phyloP scores from a whole-genome alignment of 2,329 filamentous ascomycete genomes.

The Pseudogymnoascus sp. region DNA sequence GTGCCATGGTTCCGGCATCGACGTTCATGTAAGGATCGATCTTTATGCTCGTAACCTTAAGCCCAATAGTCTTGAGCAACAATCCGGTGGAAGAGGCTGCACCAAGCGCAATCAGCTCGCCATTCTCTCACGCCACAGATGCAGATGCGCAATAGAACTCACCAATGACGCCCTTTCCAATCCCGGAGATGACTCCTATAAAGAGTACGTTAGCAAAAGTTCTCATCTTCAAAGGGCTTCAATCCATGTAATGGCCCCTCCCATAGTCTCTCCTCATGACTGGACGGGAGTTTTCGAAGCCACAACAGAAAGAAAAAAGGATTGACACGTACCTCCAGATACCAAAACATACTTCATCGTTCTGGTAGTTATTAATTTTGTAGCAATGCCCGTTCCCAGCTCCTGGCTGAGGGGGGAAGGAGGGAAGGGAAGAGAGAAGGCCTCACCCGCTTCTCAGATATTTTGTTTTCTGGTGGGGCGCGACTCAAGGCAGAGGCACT shows the following conservation, averaged over 20 bases:
- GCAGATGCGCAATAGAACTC: slow-evolving; percentile 26
- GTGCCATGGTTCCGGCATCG: slow-evolving; percentile 66
- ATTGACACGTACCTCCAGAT: slow-evolving; percentile 54
- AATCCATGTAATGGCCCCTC: not conserved
- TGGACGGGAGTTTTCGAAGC: not conserved
- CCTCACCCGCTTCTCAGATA: slow-evolving; percentile 3
- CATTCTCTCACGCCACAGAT: slow-evolving; percentile 12
- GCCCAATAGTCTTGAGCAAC: slow-evolving; percentile 70
- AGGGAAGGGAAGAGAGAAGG: not conserved
- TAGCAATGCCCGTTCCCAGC: slow-evolving; percentile 4
- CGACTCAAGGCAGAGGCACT: slow-evolving; percentile 9
- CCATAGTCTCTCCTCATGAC: not conserved
- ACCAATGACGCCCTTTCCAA: slow-evolving; percentile 62
- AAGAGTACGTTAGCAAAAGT: slow-evolving; percentile 18
- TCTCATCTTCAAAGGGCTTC: not conserved
- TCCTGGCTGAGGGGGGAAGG: slow-evolving; percentile 1
- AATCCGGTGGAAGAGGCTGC: slow-evolving; percentile 63
- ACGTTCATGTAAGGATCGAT: slow-evolving; percentile 69
- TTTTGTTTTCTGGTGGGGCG: slow-evolving; percentile 9
- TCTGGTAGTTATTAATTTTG: slow-evolving; percentile 27
- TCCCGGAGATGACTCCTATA: slow-evolving; percentile 45
- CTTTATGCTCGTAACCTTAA: slow-evolving; percentile 65
- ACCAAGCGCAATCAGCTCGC: slow-evolving; percentile 23
- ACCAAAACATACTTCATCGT: slow-evolving; percentile 75
- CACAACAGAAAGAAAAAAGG: not conserved